Conservation (phyloP, 768 basidiomycete genomes). For the Rhodotorula diobovata region DNA sequence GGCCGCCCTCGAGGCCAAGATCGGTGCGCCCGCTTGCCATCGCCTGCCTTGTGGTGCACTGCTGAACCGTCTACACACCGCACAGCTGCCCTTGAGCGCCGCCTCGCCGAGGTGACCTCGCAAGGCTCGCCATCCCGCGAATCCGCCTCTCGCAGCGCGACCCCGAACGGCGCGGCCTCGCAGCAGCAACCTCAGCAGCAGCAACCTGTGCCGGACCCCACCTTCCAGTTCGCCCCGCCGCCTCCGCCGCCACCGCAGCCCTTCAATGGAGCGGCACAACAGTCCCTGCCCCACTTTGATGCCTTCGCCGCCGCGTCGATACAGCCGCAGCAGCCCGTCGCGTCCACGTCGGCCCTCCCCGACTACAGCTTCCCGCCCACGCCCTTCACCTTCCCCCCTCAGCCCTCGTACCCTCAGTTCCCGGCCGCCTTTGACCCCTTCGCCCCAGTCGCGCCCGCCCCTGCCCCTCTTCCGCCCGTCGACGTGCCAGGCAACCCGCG, state of each 20-base stretch:
- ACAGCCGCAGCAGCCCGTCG: neutral
- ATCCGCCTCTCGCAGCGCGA: neutral
- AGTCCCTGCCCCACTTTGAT: neutral
- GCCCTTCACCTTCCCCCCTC: no score
- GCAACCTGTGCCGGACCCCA: neutral
- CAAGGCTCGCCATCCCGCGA: neutral
- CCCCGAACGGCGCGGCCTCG: neutral
- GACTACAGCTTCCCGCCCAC: no score
- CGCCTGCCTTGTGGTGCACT: no score
- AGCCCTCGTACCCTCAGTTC: neutral
- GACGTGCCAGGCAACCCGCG: neutral
- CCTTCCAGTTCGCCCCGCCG: neutral
- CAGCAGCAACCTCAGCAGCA: neutral
- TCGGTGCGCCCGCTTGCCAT: neutral
- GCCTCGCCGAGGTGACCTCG: neutral
- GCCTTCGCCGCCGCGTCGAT: neutral
- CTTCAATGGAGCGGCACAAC: neutral
- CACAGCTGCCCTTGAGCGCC: neutral
- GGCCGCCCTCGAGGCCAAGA: conserved; percentile 7
- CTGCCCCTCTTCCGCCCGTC: no score
- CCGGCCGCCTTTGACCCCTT: neutral
- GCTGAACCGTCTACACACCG: no score
- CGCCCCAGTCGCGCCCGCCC: no score
- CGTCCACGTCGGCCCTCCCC: neutral
- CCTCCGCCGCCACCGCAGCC: no score